Conservation (phyloP, 495 filamentous ascomycete genomes). For the Penicillium parvum region DNA sequence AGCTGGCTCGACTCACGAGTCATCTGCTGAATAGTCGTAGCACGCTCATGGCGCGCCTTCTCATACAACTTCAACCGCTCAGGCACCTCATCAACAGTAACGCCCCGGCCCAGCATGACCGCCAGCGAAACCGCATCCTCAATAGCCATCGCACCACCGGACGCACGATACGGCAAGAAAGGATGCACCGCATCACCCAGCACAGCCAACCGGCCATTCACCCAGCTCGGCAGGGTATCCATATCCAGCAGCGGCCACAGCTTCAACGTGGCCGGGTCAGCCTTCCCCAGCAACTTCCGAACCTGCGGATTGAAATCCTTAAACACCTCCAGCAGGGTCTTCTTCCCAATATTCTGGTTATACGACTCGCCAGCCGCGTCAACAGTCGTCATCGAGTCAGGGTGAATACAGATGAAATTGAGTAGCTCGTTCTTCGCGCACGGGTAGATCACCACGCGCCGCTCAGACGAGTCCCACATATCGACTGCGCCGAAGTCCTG, state of each 20-base stretch:
- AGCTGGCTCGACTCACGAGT: conserved; percentile 30
- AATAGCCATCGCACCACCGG: conserved; percentile 54
- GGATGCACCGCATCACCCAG: conserved; percentile 64
- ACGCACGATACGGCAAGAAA: conserved; percentile 53
- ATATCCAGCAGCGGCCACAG: conserved; percentile 60
- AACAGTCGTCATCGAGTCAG: conserved; percentile 37
- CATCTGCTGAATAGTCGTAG: conserved; percentile 52
- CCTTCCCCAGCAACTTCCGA: conserved; percentile 42
- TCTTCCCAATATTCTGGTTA: conserved; percentile 43
- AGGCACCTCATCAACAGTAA: conserved; percentile 36
- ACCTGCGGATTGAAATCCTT: conserved; percentile 46
- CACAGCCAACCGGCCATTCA: conserved; percentile 44
- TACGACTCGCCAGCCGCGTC: conserved; percentile 34
- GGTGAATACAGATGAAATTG: conserved; percentile 60
- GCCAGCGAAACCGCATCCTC: conserved; percentile 58
- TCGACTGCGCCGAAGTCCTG: conserved; percentile 36
- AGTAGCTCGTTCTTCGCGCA: conserved; percentile 49
- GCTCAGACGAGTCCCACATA: conserved; percentile 49
- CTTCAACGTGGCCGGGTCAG: conserved; percentile 45
- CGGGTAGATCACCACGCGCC: conserved; percentile 57
- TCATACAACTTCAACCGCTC: conserved; percentile 56
- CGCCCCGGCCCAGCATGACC: conserved; percentile 45
- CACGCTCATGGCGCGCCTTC: conserved; percentile 49
- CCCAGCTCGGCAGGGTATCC: conserved; percentile 50
- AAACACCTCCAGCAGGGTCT: conserved; percentile 47